Evolutionary conservation across 106 monocot genomes (phyloP), one percentile per base, ranked within the genome.

Genomic region (Phalaenopsis equestris): DNA sequence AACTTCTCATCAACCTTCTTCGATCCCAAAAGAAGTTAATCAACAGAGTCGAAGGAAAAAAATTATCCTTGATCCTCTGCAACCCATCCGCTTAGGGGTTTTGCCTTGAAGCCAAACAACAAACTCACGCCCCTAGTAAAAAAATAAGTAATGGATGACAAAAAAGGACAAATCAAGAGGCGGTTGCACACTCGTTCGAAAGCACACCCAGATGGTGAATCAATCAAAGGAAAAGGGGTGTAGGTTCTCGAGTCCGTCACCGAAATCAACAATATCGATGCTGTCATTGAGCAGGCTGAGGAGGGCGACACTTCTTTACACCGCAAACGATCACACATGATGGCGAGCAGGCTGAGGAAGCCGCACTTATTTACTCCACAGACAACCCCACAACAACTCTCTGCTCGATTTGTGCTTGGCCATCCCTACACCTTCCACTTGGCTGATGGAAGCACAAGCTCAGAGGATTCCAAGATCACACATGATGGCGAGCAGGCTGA

Each of bases 231-330:
- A 98, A 57, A 89, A 92, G 78, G 87, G 89, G 55, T 84, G 11
- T 68, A 72, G 47, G 68, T 81, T 21, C 86, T 98, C 38, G 89
- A 92, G 81, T 98, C 97, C 68, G 77, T 89, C 82, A 98, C 86
- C 75, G 97, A 98, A 6, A 83, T 90, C 89, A 83, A 82, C 84
- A 92, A 94, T 76, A 88, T 98, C 75, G 94, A 98, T 38, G 89
- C 94, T 56, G 80, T 94, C 70, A 43, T 94, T 75, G 84, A 98
- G 86, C 85, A 78, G 43, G 83, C 88, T 30, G 30, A 30, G 30
- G 30, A 30, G 30, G 30, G 30, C 30, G 0, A 0, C 30, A 30
- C 30, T 30, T 30, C 30, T 30, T 30, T 30, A 30, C 30, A 30
- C 30, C 30, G 30, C 30, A 30, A 30, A 30, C 30, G 0, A 30